Evolutionary conservation across 1,139 yeast genomes (phyloP), one percentile per base, ranked within the genome.

Genomic region (Candida sp.): DNA sequence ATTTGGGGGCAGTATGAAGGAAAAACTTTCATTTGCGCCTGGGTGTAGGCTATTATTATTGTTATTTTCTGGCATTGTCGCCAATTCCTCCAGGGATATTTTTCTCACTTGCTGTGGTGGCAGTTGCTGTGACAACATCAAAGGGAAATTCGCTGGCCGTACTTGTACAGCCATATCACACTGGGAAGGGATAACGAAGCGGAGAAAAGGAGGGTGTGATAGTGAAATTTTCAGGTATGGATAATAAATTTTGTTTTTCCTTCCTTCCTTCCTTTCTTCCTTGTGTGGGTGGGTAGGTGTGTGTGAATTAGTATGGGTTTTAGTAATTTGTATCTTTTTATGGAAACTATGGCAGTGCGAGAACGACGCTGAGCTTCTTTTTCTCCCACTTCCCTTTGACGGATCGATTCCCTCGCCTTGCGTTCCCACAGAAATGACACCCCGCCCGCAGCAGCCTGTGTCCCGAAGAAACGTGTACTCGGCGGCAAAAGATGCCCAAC

Each of bases 41-140:
- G 43, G 4, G 6, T 27, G 12, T 8, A 28, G 25, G 4, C 7
- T 28, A 28, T 17, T 28, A 3, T 12, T 28, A 22, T 28, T 28
- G 17, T 40, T 28, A n/a, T 28, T 28, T 28, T 40, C 26, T 5
- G 28, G 28, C 34, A 30, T 40, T 5, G 43, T 40, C 23, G 43
- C 28, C 43, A 40, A 40, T 40, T 40, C 34, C 8, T 17, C 31
- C 34, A 28, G 43, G 25, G 43, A 12, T 40, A 27, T 3, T 40
- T 40, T 40, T 30, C 12, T 40, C 22, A 40, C 17, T 40, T 40
- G 34, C 12, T 7, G 26, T 22, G 11, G 41, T 23, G 33, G 43
- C 26, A 28, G 43, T 40, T 40, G 43, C 43, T 28, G 34, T 40
- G 43, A 28, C 43, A 40, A 40, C 43, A 40, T 40, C 8, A 34